Percentiles rank a stretch among this genome's conserved stretches.
phyloP scores from a whole-genome alignment of 2,329 filamentous ascomycete genomes.

The Trichophyton benhamiae region DNA sequence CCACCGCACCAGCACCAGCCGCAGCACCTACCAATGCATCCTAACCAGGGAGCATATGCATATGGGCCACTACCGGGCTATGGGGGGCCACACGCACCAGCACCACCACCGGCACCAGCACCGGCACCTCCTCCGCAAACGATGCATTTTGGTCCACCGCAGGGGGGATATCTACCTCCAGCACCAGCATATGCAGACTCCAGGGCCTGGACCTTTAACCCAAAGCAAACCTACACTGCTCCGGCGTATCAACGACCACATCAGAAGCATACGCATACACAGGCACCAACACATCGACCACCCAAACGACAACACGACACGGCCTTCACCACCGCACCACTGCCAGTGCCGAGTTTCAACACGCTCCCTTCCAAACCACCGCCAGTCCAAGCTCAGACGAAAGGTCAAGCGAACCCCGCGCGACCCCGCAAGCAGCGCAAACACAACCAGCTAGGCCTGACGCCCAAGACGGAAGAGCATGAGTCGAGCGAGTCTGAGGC shows the following conservation, averaged over 20 bases:
- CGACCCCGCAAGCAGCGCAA: slow-evolving; percentile 31
- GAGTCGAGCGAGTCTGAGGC: slow-evolving; percentile 36
- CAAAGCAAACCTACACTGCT: not conserved
- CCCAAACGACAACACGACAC: slow-evolving; percentile 12
- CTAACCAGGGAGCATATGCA: not conserved
- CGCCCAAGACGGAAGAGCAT: slow-evolving; percentile 34
- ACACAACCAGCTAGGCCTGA: slow-evolving; percentile 37
- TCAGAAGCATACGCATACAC: not conserved
- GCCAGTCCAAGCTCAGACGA: slow-evolving; percentile 23
- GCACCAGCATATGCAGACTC: not conserved
- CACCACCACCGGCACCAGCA: not conserved
- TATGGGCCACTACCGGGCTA: not conserved
- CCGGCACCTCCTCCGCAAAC: too few relatives aligned
- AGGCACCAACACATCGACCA: not conserved
- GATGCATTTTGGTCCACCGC: not conserved
- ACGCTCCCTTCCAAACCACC: slow-evolving; percentile 31
- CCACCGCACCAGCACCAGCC: too few relatives aligned
- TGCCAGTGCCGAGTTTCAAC: slow-evolving; percentile 33
- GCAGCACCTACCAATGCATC: not conserved
- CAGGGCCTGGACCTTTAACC: not conserved
- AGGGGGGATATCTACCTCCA: not conserved
- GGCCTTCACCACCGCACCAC: slow-evolving; percentile 23
- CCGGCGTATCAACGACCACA: slow-evolving; percentile 6
- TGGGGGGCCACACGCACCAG: not conserved
- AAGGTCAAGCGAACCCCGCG: slow-evolving; percentile 15